Conservation (phyloP, 1,139 yeast species). For the Hyphopichia fennica region DNA sequence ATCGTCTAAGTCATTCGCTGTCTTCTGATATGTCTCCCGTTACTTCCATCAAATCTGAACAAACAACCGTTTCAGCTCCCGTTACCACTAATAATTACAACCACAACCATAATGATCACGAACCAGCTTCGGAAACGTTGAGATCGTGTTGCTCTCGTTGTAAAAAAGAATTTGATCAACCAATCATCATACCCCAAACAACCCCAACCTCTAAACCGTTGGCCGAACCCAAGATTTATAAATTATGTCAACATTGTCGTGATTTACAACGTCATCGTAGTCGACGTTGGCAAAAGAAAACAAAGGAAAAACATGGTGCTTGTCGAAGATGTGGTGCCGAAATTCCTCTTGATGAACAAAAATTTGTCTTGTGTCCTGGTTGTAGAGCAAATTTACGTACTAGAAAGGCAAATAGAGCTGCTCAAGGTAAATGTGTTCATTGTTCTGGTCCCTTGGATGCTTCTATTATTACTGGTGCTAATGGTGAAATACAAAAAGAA, state of each 20-base stretch:
- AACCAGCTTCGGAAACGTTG: background rate
- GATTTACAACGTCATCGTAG: constrained; percentile 62
- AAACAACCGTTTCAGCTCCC: background rate
- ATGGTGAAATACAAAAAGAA: constrained; percentile 11
- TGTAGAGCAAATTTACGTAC: constrained; percentile 57
- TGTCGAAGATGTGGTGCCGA: constrained; percentile 63
- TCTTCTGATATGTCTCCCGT: background rate
- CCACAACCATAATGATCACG: background rate
- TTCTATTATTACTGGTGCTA: constrained; percentile 31
- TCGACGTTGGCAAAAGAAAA: constrained; percentile 63
- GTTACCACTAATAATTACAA: background rate
- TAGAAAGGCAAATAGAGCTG: constrained; percentile 58
- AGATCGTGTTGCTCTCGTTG: constrained; percentile 50
- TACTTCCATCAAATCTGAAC: background rate
- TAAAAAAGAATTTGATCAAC: constrained; percentile 56
- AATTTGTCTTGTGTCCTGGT: constrained; percentile 58
- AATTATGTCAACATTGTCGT: constrained; percentile 64
- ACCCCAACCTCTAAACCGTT: constrained; percentile 21
- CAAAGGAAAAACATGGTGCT: constrained; percentile 59
- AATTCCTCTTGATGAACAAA: constrained; percentile 50
- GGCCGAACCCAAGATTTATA: constrained; percentile 50
- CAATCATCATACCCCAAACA: constrained; percentile 38
- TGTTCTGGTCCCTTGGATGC: constrained; percentile 62
- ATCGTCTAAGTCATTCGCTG: background rate
- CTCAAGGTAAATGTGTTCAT: constrained; percentile 66